phyloP scores from a whole-genome alignment of 768 basidiomycete genomes.

The Macrolepiota albuminosa region DNA sequence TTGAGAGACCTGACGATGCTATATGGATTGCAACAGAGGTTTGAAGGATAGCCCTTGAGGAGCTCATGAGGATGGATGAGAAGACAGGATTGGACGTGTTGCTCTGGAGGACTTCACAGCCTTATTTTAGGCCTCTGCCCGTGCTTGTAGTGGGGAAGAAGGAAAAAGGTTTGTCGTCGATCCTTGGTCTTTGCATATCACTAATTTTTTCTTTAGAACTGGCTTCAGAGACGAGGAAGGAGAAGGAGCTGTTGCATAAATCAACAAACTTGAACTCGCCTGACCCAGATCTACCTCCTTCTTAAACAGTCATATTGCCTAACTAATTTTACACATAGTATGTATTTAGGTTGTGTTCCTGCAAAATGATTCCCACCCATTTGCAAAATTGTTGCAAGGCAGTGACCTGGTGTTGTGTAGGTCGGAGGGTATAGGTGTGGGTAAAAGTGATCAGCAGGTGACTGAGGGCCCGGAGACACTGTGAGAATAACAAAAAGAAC shows the following conservation, averaged over 20 bases:
- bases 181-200: neutral
- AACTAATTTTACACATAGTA: too few species aligned
- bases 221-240: neutral
- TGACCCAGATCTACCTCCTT: neutral
- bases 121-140: neutral
- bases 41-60: neutral
- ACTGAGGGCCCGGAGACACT: too few species aligned
- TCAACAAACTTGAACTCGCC: neutral
- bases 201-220: neutral
- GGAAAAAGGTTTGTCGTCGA: neutral
- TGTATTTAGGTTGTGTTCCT: too few species aligned
- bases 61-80: neutral
- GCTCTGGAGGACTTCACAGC: neutral
- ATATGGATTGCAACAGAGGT: neutral
- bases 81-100: neutral
- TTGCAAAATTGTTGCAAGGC: too few species aligned
- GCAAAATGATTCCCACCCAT: too few species aligned
- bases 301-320: too few species aligned
- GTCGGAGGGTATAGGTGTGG: too few species aligned
- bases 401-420: too few species aligned
- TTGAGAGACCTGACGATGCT: neutral
- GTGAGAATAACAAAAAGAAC: too few species aligned
- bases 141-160: neutral
- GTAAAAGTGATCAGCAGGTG: too few species aligned
- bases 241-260: neutral